Evolutionary conservation across 2,329 filamentous ascomycete species (phyloP).

Genomic region (Colletotrichum lindemuthianum): DNA sequence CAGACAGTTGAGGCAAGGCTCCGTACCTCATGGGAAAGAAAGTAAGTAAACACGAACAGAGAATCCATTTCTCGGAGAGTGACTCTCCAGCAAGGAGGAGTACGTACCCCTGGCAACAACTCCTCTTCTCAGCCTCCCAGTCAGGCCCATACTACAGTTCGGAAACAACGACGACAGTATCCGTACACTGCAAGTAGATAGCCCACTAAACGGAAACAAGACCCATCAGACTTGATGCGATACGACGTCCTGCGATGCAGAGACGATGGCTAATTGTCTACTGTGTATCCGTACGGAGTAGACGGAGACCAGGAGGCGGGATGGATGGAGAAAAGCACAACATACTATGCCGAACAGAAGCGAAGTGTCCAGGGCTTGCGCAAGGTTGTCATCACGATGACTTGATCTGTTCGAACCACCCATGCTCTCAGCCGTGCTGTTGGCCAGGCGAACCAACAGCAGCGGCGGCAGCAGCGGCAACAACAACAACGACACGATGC

Average conservation of each 20-base stretch:
- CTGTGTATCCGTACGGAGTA: neutral
- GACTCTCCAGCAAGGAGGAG: neutral
- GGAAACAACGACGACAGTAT: no score
- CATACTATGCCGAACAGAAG: constrained; percentile 17
- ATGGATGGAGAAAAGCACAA: constrained; percentile 29
- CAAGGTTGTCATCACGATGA: constrained; percentile 21
- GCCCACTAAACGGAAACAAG: neutral
- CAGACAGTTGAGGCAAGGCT: neutral
- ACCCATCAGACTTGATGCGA: constrained; percentile 1
- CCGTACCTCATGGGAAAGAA: neutral
- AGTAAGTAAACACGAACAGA: neutral
- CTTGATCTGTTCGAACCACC: constrained; percentile 15
- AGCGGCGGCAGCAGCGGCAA: neutral
- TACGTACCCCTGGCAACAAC: neutral
- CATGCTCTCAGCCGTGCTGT: constrained; percentile 30
- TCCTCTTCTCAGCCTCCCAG: no score
- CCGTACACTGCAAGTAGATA: neutral
- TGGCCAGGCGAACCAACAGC: constrained; percentile 28
- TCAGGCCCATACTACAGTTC: no score
- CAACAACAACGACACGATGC: constrained; percentile 22
- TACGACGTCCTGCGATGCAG: neutral
- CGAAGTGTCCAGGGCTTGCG: constrained; percentile 10
- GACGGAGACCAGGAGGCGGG: constrained; percentile 1
- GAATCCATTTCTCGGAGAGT: neutral
- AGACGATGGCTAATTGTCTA: no score